Evolutionary conservation across 768 basidiomycete species (phyloP).

Genomic region (Suillus plorans): DNA sequence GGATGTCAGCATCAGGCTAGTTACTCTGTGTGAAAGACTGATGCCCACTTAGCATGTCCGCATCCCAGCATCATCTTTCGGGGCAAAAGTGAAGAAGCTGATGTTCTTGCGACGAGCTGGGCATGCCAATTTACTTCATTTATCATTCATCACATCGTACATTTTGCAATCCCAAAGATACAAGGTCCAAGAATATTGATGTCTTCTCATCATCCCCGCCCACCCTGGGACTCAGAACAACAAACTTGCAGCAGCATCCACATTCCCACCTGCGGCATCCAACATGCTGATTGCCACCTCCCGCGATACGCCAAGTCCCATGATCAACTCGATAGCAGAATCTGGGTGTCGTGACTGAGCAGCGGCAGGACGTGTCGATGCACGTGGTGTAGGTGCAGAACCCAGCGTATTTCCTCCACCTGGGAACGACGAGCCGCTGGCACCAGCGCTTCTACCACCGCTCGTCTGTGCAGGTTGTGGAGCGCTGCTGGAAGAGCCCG

Average conservation of each 20-base stretch:
- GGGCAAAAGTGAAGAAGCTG: no score
- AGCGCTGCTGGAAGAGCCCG: slow-evolving; percentile 14
- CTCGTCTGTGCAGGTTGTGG: slow-evolving; percentile 9
- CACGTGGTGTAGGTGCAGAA: slow-evolving; percentile 35
- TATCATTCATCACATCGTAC: neutral
- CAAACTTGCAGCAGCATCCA: slow-evolving; percentile 86
- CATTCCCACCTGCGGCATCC: slow-evolving; percentile 79
- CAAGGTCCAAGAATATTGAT: neutral
- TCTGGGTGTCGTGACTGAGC: slow-evolving; percentile 49
- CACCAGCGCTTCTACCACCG: slow-evolving; percentile 17
- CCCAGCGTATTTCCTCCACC: slow-evolving; percentile 69
- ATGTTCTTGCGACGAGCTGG: no score
- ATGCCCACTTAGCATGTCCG: no score
- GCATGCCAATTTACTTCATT: no score
- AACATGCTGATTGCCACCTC: slow-evolving; percentile 77
- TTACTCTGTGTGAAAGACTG: no score
- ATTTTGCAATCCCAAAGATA: neutral
- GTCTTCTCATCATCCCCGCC: neutral
- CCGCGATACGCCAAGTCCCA: slow-evolving; percentile 75
- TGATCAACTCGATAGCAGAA: slow-evolving; percentile 56
- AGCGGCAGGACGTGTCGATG: slow-evolving; percentile 19
- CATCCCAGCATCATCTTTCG: no score
- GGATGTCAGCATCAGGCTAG: no score
- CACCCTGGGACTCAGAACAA: slow-evolving; percentile 51
- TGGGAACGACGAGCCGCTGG: slow-evolving; percentile 30